Base-by-base conservation (phyloP, 1,284 basidiomycete species). In the Testicularia cyperi region DNA sequence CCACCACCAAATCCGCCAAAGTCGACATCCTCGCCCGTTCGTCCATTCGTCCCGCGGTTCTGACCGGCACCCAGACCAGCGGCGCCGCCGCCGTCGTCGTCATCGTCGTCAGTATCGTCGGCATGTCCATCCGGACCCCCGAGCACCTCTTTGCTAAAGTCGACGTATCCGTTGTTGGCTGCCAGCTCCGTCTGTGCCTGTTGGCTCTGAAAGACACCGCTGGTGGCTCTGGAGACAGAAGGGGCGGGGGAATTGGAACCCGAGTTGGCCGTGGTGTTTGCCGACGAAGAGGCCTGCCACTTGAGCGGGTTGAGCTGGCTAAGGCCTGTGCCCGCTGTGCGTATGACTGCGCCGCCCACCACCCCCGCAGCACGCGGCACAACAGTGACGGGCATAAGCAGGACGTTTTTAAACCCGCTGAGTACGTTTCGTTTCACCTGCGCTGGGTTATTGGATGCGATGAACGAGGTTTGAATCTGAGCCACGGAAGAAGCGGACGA, bases 301-400 rank as follows among this genome's bases (percentile, higher is more conserved):
- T 44, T 44, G 37, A 64, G 46, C n/a, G 65, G 65, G 25, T 70
- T 69, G 28, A 70, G 40, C 26, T 61, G 51, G 14, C 48, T 65
- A 14, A 66, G 20, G 0, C 69, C 63, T 3, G 48, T 58, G 1
- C 66, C 69, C 2, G 69, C 66, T 6, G 69, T 71, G 0, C 61
- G 33, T 7, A 67, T 61, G n/a, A 65, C 57, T 0, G 67, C 70
- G 7, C 63, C 58, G 4, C 65, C 63, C 12, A 90, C 88, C 26
- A 79, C 80, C 0, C 78, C 79, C 27, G 86, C 85, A 5, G 90
- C 88, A 8, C 89, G 84, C 0, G 94, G 94, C 1, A 97, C 92
- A 64, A 97, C 95, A 1, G 91, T 95, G 15, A 97, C 94, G 0
- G 94, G 94, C 0, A 96, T 80, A 0, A 97, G 80, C 1, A 98